Conservation (phyloP, 768 basidiomycete genomes). For the Suillus variegatus region DNA sequence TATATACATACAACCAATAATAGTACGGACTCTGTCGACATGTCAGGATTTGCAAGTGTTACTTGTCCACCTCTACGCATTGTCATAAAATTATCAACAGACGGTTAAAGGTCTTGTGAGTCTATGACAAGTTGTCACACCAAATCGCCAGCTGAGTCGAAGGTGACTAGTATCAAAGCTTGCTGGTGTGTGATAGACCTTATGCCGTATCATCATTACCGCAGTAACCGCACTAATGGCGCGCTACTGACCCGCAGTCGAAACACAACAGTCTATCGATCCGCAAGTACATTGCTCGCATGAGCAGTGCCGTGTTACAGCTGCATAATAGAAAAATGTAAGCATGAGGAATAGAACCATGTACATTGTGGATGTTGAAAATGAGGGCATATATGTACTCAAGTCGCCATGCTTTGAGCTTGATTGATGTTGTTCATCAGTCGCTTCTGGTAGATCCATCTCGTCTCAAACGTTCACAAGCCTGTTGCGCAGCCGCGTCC, state of each 20-base stretch:
- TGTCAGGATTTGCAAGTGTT: not conserved
- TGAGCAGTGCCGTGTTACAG: not conserved
- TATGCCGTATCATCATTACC: not conserved
- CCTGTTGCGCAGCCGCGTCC: not conserved
- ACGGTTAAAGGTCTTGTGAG: not conserved
- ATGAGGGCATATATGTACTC: not conserved
- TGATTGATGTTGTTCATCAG: not conserved
- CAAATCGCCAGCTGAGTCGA: not conserved
- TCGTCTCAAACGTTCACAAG: not conserved
- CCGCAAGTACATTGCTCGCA: not conserved
- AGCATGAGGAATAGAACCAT: not conserved
- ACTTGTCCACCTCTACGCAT: too few relatives aligned
- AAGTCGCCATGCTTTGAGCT: not conserved
- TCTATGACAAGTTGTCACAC: not conserved
- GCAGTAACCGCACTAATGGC: not conserved
- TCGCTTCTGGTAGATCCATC: too few relatives aligned
- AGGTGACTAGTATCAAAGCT: not conserved
- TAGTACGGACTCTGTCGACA: not conserved
- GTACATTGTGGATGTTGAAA: not conserved
- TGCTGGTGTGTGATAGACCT: not conserved
- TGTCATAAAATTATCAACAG: not conserved
- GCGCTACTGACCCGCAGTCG: not conserved
- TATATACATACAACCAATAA: not conserved
- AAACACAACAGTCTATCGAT: not conserved
- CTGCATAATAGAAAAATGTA: not conserved